A percentile compares a stretch with the other conserved stretches of the same genome.
phyloP scores from a whole-genome alignment of 768 basidiomycete genomes.

The Naganishia vishniacii region DNA sequence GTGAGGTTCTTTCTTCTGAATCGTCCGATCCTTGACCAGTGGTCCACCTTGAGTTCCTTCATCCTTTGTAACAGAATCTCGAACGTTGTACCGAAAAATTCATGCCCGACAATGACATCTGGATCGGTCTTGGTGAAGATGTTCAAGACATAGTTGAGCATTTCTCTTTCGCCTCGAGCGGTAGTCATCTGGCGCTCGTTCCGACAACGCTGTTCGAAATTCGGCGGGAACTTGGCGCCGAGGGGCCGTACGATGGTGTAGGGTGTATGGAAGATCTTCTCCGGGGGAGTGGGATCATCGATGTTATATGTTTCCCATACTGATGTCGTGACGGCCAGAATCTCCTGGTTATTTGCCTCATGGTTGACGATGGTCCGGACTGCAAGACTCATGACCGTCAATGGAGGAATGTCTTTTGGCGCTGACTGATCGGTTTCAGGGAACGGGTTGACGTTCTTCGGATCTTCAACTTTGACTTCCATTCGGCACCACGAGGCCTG shows the following conservation, averaged over 20 bases:
- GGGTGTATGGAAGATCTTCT: slow-evolving; percentile 71
- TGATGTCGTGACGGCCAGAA: slow-evolving; percentile 76
- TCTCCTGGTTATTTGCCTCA: slow-evolving; percentile 84
- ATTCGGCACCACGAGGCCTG: slow-evolving; percentile 97
- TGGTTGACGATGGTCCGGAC: slow-evolving; percentile 89
- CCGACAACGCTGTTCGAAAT: slow-evolving; percentile 68
- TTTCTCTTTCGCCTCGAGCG: slow-evolving; percentile 72
- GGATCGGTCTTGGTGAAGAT: slow-evolving; percentile 67
- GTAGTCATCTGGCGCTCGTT: slow-evolving; percentile 65
- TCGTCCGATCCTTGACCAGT: slow-evolving; percentile 89
- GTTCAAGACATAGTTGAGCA: slow-evolving; percentile 78
- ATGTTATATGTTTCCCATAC: slow-evolving; percentile 71
- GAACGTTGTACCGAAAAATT: slow-evolving; percentile 80
- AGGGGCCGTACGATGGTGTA: slow-evolving; percentile 87
- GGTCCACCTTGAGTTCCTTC: slow-evolving; percentile 80
- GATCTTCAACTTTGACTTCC: slow-evolving; percentile 73
- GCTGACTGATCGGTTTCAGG: slow-evolving; percentile 63
- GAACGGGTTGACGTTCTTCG: slow-evolving; percentile 82
- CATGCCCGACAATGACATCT: slow-evolving; percentile 89
- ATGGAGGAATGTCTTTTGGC: slow-evolving; percentile 74
- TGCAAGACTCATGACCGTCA: slow-evolving; percentile 85
- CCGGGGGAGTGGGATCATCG: slow-evolving; percentile 86
- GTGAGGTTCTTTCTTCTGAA: slow-evolving; percentile 67
- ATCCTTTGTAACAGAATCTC: slow-evolving; percentile 87
- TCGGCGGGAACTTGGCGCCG: slow-evolving; percentile 68